A percentile compares a stretch with the other conserved stretches of the same genome.
Conservation (phyloP, 1,284 basidiomycete genomes). For the Malassezia furfur region DNA sequence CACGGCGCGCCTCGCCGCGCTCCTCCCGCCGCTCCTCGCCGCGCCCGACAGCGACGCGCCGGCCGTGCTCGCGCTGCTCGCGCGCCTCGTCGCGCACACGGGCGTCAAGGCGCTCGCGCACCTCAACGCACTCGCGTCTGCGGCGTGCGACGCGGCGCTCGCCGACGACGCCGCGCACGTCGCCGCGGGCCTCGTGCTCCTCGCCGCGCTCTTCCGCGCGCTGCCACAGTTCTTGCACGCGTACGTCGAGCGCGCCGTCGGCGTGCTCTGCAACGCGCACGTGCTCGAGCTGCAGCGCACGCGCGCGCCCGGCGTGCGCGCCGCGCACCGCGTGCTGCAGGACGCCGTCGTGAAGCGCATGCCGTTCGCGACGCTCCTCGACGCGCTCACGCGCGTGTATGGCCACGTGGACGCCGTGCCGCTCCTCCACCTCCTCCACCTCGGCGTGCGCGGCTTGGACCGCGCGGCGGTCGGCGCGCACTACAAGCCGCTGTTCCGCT, state of each 20-base stretch:
- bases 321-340: conserved; percentile 6
- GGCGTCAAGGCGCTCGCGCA: conserved; percentile 44
- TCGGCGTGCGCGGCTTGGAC: conserved; percentile 30
- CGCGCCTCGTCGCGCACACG: conserved; percentile 26
- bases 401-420: background rate
- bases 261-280: conserved; percentile 22
- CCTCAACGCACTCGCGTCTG: conserved; percentile 27
- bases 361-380: conserved; percentile 11
- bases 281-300: conserved; percentile 9
- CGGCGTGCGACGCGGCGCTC: conserved; percentile 7
- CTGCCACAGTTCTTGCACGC: conserved; percentile 42
- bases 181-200: conserved; percentile 27
- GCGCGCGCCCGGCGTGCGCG: background rate
- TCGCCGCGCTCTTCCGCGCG: conserved; percentile 30
- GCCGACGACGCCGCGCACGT: conserved; percentile 6
- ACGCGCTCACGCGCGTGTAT: conserved; percentile 6
- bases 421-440: conserved; percentile 34
- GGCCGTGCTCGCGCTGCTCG: conserved; percentile 20
- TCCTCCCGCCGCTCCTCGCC: conserved; percentile 24
- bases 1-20: conserved; percentile 18
- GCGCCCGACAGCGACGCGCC: conserved; percentile 6
- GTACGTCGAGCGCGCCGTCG: conserved; percentile 22
- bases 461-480: conserved; percentile 56
- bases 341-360: conserved; percentile 16
- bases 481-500: conserved; percentile 65